Evolutionary conservation across 2,329 filamentous ascomycete genomes (phyloP), one percentile per base, ranked within the genome.

Genomic region (Cladobotryum mycophilum): DNA sequence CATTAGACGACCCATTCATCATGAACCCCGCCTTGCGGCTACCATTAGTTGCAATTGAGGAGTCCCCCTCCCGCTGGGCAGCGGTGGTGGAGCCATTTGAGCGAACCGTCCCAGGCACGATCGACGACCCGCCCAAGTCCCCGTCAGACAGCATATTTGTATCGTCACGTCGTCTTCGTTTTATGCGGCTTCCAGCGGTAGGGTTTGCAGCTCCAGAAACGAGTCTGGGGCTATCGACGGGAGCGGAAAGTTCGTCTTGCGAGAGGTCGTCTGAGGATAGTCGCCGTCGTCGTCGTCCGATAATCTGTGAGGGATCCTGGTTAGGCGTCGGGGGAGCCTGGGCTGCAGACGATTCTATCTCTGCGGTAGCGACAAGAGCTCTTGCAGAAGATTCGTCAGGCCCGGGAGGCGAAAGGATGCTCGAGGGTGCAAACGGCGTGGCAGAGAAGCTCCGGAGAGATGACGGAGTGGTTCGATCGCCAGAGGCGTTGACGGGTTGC

Each of bases 101-200:
- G 20, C 41, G 41, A 14, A 30, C 22, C 11, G 22, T 18, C 9
- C 48, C 41, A 25, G 43, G 25, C 15, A 41, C 30, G 18, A 48
- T 25, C 17, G 64, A 71, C 53, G 76, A 70, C 58, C 65, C 70
- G 58, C 63, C 58, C 47, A 66, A 65, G 53, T 80, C 77, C 55
- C 73, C 75, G 67, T 85, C 80, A 56, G 78, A 73, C 71, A 81
- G 77, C 84, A 88, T 88, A 67, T 69, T 82, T 69, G 61, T 36
- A 38, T 45, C 63, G 56, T 70, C 69, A 67, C 78, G 78, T 67
- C 84, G 80, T 72, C 85, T 84, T 61, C 73, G 70, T 61, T 74
- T 73, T 45, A 68, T 62, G 45, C 64, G 61, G 45, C 46, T 55
- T 42, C 52, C 56, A 42, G 50, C 41, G 44, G 49, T 30, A 36